Evolutionary conservation across 1,284 basidiomycete genomes (phyloP).

Genomic region (Chiua sp.): DNA sequence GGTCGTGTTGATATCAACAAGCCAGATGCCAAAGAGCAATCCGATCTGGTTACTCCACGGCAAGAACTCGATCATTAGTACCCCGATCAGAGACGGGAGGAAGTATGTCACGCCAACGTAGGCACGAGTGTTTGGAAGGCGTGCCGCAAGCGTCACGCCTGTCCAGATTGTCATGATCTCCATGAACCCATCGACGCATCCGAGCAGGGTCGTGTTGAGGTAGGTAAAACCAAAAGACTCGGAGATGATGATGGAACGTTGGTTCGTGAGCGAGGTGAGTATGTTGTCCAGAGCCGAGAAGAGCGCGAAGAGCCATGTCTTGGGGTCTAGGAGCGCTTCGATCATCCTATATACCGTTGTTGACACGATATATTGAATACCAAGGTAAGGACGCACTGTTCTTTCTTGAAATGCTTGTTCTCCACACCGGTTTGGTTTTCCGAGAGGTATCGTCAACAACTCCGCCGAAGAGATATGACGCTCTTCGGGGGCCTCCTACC

Average conservation of each 20-base stretch:
- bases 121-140: constrained; percentile 58
- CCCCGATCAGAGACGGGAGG: constrained; percentile 64
- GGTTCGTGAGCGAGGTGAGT: constrained; percentile 75
- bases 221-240: constrained; percentile 70
- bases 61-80: constrained; percentile 65
- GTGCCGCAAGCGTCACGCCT: constrained; percentile 58
- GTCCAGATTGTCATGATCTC: constrained; percentile 67
- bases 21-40: constrained; percentile 63
- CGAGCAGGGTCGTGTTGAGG: constrained; percentile 71
- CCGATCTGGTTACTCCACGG: constrained; percentile 69
- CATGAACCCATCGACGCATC: constrained; percentile 68
- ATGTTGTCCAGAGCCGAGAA: constrained; percentile 68
- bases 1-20: constrained; percentile 62
- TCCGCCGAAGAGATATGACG: too few relatives aligned
- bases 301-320: constrained; percentile 73
- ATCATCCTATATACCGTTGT: constrained; percentile 51
- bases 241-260: constrained; percentile 70
- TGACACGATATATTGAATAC: not conserved
- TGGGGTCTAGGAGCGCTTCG: constrained; percentile 70
- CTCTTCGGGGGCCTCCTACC: constrained; percentile 35
- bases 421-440: constrained; percentile 76
- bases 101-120: constrained; percentile 66
- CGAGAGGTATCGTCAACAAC: constrained; percentile 28
- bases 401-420: constrained; percentile 77
- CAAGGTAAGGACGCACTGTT: constrained; percentile 63